Conservation (phyloP, 331 rosid genomes). For the Dryas integrifolia region DNA sequence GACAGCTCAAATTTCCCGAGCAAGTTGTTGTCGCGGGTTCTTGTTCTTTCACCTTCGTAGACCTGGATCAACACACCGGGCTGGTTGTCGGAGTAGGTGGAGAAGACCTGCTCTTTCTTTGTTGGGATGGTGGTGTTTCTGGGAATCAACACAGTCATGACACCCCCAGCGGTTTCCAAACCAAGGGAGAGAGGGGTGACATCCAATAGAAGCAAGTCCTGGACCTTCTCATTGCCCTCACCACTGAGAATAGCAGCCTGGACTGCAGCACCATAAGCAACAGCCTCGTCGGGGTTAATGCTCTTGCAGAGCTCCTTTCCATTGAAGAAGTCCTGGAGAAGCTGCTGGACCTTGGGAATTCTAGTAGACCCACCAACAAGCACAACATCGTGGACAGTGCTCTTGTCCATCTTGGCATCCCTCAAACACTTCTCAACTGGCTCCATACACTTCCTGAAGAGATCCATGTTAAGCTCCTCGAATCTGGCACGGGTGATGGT, state of each 20-base stretch:
- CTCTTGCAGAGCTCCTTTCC: constrained; percentile 90
- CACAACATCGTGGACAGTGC: constrained; percentile 63
- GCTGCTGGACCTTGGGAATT: constrained; percentile 82
- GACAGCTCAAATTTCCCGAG: constrained; percentile 81
- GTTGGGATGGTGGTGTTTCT: constrained; percentile 90
- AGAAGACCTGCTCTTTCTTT: constrained; percentile 84
- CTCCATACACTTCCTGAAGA: constrained; percentile 86
- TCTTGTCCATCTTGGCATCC: constrained; percentile 88
- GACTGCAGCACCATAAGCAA: constrained; percentile 77
- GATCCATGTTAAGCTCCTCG: constrained; percentile 89
- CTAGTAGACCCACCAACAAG: constrained; percentile 88
- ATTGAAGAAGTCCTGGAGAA: constrained; percentile 65
- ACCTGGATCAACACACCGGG: constrained; percentile 92
- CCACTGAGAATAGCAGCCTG: constrained; percentile 83
- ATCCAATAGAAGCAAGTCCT: constrained; percentile 80
- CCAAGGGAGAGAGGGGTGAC: constrained; percentile 83
- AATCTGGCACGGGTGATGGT: constrained; percentile 82
- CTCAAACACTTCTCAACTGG: constrained; percentile 88
- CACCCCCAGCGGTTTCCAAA: constrained; percentile 88
- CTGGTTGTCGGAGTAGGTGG: constrained; percentile 84
- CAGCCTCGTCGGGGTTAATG: constrained; percentile 74
- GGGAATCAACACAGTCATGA: constrained; percentile 74
- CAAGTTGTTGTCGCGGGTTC: constrained; percentile 81
- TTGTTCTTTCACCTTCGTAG: constrained; percentile 77
- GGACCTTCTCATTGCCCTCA: constrained; percentile 91